Evolutionary conservation across 495 filamentous ascomycete genomes (phyloP).

Genomic region (Sphaerosporella brunnea): DNA sequence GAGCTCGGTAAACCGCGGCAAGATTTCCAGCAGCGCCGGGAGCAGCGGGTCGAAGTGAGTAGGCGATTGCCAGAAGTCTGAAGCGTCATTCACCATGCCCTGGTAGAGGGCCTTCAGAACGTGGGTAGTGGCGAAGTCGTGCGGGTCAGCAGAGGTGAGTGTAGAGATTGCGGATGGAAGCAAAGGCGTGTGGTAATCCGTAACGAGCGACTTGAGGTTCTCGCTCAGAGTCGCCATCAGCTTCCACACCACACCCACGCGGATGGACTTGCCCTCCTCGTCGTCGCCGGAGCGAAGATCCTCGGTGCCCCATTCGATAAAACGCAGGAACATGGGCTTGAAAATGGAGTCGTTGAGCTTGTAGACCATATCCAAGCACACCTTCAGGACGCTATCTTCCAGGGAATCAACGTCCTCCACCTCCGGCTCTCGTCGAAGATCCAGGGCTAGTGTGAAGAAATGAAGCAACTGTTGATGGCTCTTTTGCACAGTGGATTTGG

Average conservation of each 20-base stretch:
- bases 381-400: slow-evolving; percentile 46
- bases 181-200: slow-evolving; percentile 72
- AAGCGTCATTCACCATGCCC: slow-evolving; percentile 58
- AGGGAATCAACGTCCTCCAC: slow-evolving; percentile 38
- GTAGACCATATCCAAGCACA: slow-evolving; percentile 73
- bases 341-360: slow-evolving; percentile 94
- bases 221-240: slow-evolving; percentile 66
- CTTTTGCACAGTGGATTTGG: slow-evolving; percentile 56
- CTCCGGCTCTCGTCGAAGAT: slow-evolving; percentile 42
- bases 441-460: slow-evolving; percentile 54
- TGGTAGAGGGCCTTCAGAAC: slow-evolving; percentile 50
- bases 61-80: slow-evolving; percentile 80
- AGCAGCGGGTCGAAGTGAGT: slow-evolving; percentile 59
- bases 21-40: slow-evolving; percentile 47
- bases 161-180: slow-evolving; percentile 51
- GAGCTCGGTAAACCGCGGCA: slow-evolving; percentile 37
- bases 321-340: slow-evolving; percentile 69
- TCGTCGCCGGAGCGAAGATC: slow-evolving; percentile 4
- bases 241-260: slow-evolving; percentile 39
- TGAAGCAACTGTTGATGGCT: slow-evolving; percentile 39
- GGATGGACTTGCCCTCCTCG: slow-evolving; percentile 30
- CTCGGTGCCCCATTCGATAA: slow-evolving; percentile 59
- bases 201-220: slow-evolving; percentile 81
- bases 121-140: slow-evolving; percentile 11
- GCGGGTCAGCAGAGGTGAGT: slow-evolving; percentile 31